These are phyloP conservation scores for Eutrema japonicum DNA, from an alignment of 345 rosid species.

Conservation along the genomic window DNA sequence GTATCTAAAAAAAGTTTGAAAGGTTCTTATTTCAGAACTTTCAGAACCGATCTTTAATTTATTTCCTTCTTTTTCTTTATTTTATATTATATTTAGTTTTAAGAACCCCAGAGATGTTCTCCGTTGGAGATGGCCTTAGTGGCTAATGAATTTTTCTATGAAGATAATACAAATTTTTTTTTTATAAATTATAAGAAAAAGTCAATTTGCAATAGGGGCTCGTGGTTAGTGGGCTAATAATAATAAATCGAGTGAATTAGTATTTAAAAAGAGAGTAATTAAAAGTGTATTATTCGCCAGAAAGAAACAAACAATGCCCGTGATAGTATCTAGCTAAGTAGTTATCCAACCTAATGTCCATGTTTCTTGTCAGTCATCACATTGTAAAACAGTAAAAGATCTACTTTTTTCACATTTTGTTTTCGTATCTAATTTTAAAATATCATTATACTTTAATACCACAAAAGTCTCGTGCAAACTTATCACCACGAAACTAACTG, in stretches of 20 bases:
- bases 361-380: slow-evolving; percentile 31
- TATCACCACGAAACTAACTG: not conserved
- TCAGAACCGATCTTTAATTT: no score
- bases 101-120: no score
- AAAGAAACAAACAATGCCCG: slow-evolving; percentile 25
- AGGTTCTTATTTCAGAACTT: no score
- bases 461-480: slow-evolving; percentile 31
- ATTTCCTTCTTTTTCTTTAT: no score
- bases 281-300: slow-evolving; percentile 19
- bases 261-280: not conserved
- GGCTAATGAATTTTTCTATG: slow-evolving; percentile 1
- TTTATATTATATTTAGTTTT: no score
- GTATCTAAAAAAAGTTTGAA: no score
- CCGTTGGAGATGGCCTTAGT: no score
- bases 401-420: not conserved
- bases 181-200: not conserved
- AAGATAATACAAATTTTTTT: not conserved
- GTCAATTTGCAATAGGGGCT: slow-evolving; percentile 13
- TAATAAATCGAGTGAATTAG: not conserved
- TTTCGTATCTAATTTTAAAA: not conserved
- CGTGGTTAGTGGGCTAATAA: slow-evolving; percentile 30
- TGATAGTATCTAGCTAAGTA: slow-evolving; percentile 26
- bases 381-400: slow-evolving; percentile 21
- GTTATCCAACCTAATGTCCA: slow-evolving; percentile 11
- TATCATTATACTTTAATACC: slow-evolving; percentile 10